phyloP scores from a whole-genome alignment of 2,329 filamentous ascomycete species.

The Alternaria viburni region DNA sequence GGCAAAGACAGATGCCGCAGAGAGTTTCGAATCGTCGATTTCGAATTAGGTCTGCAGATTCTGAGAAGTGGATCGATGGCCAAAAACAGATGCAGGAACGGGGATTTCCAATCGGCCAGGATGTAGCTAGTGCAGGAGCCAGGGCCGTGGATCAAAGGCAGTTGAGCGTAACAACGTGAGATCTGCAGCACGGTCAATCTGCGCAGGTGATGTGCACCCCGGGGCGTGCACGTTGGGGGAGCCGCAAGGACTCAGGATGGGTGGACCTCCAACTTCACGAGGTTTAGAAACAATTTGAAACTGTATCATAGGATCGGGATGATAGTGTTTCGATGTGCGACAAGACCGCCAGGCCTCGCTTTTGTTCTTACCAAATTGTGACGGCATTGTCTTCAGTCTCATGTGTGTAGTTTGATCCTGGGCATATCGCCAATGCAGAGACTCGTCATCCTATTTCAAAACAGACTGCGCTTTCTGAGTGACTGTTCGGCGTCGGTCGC shows the following conservation, averaged over 20 bases:
- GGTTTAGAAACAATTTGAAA: background rate
- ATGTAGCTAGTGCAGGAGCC: slow-evolving; percentile 19
- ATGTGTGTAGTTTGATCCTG: background rate
- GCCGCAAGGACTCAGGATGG: background rate
- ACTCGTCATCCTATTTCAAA: background rate
- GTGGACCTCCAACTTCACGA: background rate
- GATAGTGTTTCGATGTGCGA: background rate
- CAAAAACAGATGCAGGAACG: background rate
- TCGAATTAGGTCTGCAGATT: slow-evolving; percentile 8
- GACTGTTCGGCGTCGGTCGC: background rate
- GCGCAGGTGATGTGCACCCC: background rate
- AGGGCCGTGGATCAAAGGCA: slow-evolving; percentile 25
- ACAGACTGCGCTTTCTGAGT: background rate
- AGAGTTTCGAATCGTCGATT: slow-evolving; percentile 22
- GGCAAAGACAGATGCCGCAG: slow-evolving; percentile 30
- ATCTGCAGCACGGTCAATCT: background rate
- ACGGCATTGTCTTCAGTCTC: background rate
- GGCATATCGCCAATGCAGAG: background rate
- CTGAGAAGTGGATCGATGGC: slow-evolving; percentile 3
- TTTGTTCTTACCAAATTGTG: background rate
- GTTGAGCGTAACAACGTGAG: background rate
- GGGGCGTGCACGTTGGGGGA: background rate
- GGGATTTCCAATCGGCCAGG: slow-evolving; percentile 13
- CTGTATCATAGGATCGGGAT: background rate
- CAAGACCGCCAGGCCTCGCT: background rate